Evolutionary conservation across 352 stramenopile species (phyloP).

Genomic region (Phytopythium montanum): DNA sequence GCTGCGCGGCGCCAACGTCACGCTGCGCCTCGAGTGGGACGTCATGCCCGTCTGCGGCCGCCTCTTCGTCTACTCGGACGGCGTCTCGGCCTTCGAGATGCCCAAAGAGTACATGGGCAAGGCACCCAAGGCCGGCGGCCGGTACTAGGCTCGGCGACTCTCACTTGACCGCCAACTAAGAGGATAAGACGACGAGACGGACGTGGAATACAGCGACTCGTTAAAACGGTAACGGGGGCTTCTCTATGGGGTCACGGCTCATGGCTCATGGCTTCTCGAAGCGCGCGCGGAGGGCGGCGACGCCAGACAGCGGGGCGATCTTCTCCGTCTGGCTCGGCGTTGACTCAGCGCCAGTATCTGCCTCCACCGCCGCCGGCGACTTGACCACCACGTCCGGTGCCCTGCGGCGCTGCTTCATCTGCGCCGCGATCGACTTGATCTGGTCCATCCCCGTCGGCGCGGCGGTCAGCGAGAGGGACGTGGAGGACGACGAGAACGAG

Average conservation of each 20-base stretch:
- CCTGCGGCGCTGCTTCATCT: conserved; percentile 71
- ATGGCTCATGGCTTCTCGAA: conserved; percentile 53
- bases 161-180: too few species aligned
- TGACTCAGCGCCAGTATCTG: conserved; percentile 6
- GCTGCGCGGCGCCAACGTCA: conserved; percentile 73
- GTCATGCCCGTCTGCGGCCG: conserved; percentile 83
- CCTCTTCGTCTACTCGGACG: conserved; percentile 64
- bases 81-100: conserved; percentile 50
- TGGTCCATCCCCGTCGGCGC: conserved; percentile 43
- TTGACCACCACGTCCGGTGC: conserved; percentile 11
- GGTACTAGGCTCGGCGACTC: conserved; percentile 25
- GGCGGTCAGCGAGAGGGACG: conserved; percentile 4
- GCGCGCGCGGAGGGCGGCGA: conserved; percentile 66
- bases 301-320: conserved; percentile 27
- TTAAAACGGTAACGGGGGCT: not conserved
- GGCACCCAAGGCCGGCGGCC: conserved; percentile 27
- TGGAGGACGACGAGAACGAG: conserved; percentile 2
- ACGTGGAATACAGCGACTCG: not conserved
- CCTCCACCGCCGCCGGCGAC: not conserved
- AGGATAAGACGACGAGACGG: too few species aligned
- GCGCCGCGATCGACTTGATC: conserved; percentile 65
- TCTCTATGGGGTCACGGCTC: conserved; percentile 7
- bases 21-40: conserved; percentile 81
- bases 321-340: conserved; percentile 16
- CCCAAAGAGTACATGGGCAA: conserved; percentile 72